These are phyloP conservation scores for Gryganskiella cystojenkinii DNA, from an alignment of 192 early-diverging fungal species.

Conservation along the genomic window DNA sequence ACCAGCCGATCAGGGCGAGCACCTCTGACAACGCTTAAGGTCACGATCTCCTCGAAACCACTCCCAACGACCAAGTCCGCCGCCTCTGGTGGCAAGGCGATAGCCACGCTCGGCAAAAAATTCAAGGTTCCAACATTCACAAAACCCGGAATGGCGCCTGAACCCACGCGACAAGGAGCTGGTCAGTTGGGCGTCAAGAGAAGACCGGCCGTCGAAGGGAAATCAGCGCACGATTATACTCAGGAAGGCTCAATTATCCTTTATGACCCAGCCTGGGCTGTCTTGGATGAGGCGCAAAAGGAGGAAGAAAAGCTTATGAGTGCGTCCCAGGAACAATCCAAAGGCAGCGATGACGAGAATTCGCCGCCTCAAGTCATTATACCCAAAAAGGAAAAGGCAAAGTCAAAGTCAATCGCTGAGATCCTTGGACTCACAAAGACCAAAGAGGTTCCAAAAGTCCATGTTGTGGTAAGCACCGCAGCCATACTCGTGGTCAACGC, in stretches of 20 bases:
- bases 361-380: constrained; percentile 42
- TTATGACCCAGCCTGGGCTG: constrained; percentile 73
- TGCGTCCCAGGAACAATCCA: constrained; percentile 30
- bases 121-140: constrained; percentile 58
- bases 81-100: not conserved
- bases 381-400: constrained; percentile 59
- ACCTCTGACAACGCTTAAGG: constrained; percentile 8
- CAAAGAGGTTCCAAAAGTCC: constrained; percentile 62
- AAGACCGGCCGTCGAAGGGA: constrained; percentile 46
- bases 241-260: constrained; percentile 87
- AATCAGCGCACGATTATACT: constrained; percentile 85
- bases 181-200: constrained; percentile 23
- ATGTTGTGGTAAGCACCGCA: constrained; percentile 78
- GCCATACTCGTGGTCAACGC: no score
- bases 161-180: not conserved
- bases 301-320: constrained; percentile 49
- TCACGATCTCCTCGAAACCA: constrained; percentile 44
- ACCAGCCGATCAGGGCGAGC: constrained; percentile 35
- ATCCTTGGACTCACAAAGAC: constrained; percentile 60
- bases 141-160: constrained; percentile 25
- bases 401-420: constrained; percentile 62
- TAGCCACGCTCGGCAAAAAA: constrained; percentile 15
- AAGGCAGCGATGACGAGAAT: constrained; percentile 22
- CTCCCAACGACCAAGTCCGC: constrained; percentile 11
- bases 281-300: constrained; percentile 62